Conservation (phyloP, 805 yeast species). For the Pichia thaimueangensis region DNA sequence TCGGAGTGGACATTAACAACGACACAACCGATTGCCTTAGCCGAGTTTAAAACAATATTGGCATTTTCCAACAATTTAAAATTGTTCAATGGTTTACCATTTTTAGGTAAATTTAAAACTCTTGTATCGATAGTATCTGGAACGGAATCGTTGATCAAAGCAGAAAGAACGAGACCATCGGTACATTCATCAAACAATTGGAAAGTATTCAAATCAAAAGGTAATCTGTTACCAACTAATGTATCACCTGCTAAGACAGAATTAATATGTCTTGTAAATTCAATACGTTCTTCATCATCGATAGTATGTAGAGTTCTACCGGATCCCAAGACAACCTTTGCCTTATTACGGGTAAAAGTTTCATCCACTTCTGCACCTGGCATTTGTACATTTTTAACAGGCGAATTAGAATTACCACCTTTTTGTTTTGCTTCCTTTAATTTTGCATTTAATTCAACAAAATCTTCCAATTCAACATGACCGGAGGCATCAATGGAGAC, state of each 20-base stretch:
- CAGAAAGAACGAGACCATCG: conserved; percentile 89
- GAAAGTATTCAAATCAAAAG: conserved; percentile 89
- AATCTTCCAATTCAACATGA: conserved; percentile 93
- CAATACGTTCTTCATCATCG: conserved; percentile 93
- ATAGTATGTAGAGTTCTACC: conserved; percentile 89
- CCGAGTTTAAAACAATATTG: conserved; percentile 94
- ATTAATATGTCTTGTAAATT: conserved; percentile 94
- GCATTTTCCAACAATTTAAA: conserved; percentile 97
- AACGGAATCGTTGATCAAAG: conserved; percentile 93
- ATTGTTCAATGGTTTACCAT: conserved; percentile 75
- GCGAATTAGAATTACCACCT: background rate
- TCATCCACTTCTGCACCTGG: conserved; percentile 26
- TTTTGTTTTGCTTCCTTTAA: conserved; percentile 47
- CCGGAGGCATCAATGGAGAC: conserved; percentile 96
- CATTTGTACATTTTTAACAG: conserved; percentile 1
- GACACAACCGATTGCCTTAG: conserved; percentile 97
- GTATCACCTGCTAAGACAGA: conserved; percentile 84
- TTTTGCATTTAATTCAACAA: conserved; percentile 76
- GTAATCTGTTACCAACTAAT: conserved; percentile 77
- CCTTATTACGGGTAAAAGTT: conserved; percentile 45
- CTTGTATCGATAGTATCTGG: conserved; percentile 98
- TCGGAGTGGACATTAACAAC: conserved; percentile 97
- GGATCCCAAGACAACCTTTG: conserved; percentile 74
- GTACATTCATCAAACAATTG: conserved; percentile 95
- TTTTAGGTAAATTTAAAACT: conserved; percentile 84